A percentile compares a stretch with the other conserved stretches of the same genome.
phyloP scores from a whole-genome alignment of 73 alveolate genomes.

The Paraurostyla sp. region DNA sequence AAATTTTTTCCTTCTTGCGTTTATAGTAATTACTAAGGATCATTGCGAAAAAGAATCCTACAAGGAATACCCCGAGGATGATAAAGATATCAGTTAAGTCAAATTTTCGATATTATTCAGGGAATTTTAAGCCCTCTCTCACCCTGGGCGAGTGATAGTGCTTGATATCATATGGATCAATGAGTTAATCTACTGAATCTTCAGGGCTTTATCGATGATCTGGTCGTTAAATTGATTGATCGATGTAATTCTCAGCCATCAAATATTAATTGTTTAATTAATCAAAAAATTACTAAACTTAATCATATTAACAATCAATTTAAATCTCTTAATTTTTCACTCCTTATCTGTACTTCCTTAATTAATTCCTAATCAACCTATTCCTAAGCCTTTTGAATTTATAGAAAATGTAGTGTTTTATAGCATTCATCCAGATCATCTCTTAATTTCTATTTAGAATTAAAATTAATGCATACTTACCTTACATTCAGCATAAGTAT shows the following conservation, averaged over 20 bases:
- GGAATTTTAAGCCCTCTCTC: background rate
- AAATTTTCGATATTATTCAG: conserved; percentile 1
- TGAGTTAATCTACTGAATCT: background rate
- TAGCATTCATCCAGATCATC: conserved; percentile 47
- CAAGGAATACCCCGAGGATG: conserved; percentile 41
- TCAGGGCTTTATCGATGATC: no score
- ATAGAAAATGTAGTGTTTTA: background rate
- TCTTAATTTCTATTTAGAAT: conserved; percentile 24
- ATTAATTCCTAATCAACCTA: conserved; percentile 10
- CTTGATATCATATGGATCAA: background rate
- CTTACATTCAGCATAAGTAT: conserved; percentile 29
- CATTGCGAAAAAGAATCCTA: conserved; percentile 40
- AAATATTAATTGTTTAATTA: no score
- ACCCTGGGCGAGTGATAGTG: conserved; percentile 17
- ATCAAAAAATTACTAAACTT: no score
- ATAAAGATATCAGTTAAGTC: conserved; percentile 4
- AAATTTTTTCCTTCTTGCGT: conserved; percentile 7
- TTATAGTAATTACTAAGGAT: conserved; percentile 42
- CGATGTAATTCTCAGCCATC: no score
- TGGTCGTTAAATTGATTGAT: no score
- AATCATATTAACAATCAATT: no score
- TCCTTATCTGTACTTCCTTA: background rate
- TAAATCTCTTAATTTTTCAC: background rate
- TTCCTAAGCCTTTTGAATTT: conserved; percentile 32
- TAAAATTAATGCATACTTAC: background rate